These are phyloP conservation scores for Paramarasmius palmivorus DNA, from an alignment of 1,284 basidiomycete species.

Conservation along the genomic window DNA sequence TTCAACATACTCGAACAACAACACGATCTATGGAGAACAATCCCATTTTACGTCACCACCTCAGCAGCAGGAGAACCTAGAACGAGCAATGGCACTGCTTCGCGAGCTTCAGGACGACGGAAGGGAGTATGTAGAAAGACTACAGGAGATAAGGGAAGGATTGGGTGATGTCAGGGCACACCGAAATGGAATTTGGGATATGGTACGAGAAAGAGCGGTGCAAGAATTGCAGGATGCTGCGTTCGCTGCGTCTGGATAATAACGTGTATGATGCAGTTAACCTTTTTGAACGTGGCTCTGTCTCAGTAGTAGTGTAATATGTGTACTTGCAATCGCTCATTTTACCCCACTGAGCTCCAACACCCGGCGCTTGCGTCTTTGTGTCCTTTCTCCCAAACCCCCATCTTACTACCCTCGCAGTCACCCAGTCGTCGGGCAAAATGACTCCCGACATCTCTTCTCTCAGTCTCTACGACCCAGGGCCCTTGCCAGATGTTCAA, in stretches of 20 bases:
- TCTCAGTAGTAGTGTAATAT: background rate
- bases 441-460: slow-evolving; percentile 54
- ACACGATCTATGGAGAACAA: slow-evolving; percentile 47
- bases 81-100: slow-evolving; percentile 68
- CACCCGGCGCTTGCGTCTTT: too few species aligned
- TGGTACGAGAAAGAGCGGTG: slow-evolving; percentile 70
- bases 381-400: background rate
- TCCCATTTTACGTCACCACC: slow-evolving; percentile 65
- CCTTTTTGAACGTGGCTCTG: background rate
- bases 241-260: slow-evolving; percentile 36
- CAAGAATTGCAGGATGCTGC: slow-evolving; percentile 70
- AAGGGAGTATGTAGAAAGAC: slow-evolving; percentile 75
- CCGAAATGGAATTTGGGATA: slow-evolving; percentile 69
- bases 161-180: slow-evolving; percentile 71
- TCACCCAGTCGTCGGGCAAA: slow-evolving; percentile 17
- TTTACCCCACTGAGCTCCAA: too few species aligned
- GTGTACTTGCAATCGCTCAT: too few species aligned
- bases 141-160: slow-evolving; percentile 77
- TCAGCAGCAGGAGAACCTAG: slow-evolving; percentile 64
- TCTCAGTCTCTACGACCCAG: slow-evolving; percentile 41
- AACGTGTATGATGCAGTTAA: slow-evolving; percentile 21
- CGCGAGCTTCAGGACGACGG: slow-evolving; percentile 81
- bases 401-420: slow-evolving; percentile 4
- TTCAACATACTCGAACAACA: slow-evolving; percentile 40
- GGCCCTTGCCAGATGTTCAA: slow-evolving; percentile 6